Conservation (phyloP, 768 basidiomycete genomes). For the Tubosaeta sp. region DNA sequence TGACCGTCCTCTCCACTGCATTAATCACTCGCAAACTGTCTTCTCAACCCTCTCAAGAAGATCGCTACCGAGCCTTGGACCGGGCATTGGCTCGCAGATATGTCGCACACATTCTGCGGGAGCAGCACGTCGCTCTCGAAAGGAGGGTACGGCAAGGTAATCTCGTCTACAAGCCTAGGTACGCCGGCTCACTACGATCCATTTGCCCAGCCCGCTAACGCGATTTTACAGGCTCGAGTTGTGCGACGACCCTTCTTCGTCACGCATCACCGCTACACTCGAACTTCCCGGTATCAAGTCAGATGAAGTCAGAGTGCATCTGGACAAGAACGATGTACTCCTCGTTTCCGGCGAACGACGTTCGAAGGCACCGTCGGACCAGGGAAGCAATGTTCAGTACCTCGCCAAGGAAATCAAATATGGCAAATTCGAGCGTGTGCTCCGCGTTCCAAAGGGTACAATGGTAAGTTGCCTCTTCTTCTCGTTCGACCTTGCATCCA, state of each 20-base stretch:
- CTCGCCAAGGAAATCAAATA: slow-evolving; percentile 38
- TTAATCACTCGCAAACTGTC: slow-evolving; percentile 25
- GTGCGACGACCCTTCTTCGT: slow-evolving; percentile 33
- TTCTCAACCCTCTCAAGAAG: slow-evolving; percentile 18
- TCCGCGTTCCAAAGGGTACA: slow-evolving; percentile 35
- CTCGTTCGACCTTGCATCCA: neutral
- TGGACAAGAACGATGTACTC: slow-evolving; percentile 28
- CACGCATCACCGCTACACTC: slow-evolving; percentile 32
- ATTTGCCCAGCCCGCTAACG: slow-evolving; percentile 11
- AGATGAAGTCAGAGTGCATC: slow-evolving; percentile 32
- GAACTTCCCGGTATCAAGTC: slow-evolving; percentile 39
- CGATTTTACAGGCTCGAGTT: slow-evolving; percentile 33
- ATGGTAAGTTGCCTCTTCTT: slow-evolving; percentile 24
- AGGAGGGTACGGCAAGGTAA: slow-evolving; percentile 23
- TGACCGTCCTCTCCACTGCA: slow-evolving; percentile 22
- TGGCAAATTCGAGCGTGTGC: slow-evolving; percentile 35
- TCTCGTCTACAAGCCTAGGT: slow-evolving; percentile 33
- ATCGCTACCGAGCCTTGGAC: slow-evolving; percentile 29
- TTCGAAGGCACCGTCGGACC: slow-evolving; percentile 12
- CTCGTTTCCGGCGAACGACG: slow-evolving; percentile 35
- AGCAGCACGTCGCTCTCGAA: slow-evolving; percentile 16
- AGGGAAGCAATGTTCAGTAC: slow-evolving; percentile 19
- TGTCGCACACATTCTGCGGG: slow-evolving; percentile 19
- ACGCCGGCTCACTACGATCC: slow-evolving; percentile 5
- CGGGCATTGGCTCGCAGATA: slow-evolving; percentile 31